Percentiles rank a stretch among this genome's conserved stretches.
Evolutionary conservation across 192 early-diverging fungal genomes (phyloP).

Genomic region (Entrophospora sp.): DNA sequence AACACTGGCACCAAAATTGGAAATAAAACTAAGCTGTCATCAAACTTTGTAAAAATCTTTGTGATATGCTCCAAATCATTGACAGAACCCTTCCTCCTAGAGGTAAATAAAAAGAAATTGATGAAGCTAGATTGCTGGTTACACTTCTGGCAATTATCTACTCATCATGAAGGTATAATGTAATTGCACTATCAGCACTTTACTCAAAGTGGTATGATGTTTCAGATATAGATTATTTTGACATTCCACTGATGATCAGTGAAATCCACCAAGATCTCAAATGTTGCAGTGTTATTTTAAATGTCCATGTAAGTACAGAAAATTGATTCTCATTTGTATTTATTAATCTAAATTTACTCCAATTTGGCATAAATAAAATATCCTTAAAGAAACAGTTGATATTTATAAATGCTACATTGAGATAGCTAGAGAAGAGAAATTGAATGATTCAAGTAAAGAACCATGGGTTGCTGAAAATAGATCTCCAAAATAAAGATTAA

Average conservation of each 20-base stretch:
- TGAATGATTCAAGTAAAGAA: not conserved
- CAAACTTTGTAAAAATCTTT: not conserved
- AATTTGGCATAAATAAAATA: not conserved
- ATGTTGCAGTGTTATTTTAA: not conserved
- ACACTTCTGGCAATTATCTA: not conserved
- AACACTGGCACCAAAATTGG: not conserved
- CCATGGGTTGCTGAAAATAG: not conserved
- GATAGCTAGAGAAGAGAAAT: not conserved
- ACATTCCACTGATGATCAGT: not conserved
- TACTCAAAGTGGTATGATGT: not conserved
- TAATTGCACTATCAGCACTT: constrained; percentile 5
- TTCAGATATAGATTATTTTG: constrained; percentile 4
- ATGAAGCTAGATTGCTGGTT: not conserved
- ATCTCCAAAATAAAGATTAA: not conserved
- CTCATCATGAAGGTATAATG: not conserved
- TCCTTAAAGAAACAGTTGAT: constrained; percentile 1
- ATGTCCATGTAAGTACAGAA: not conserved
- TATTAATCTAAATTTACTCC: not conserved
- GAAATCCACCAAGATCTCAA: not conserved
- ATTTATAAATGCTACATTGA: constrained; percentile 2
- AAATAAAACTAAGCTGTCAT: constrained; percentile 3
- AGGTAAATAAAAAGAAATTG: not conserved
- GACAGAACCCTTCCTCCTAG: not conserved
- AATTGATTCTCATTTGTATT: not conserved
- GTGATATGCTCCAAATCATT: not conserved